Evolutionary conservation across 306 rosid species (phyloP).

Genomic region (Bauhinia variegata): DNA sequence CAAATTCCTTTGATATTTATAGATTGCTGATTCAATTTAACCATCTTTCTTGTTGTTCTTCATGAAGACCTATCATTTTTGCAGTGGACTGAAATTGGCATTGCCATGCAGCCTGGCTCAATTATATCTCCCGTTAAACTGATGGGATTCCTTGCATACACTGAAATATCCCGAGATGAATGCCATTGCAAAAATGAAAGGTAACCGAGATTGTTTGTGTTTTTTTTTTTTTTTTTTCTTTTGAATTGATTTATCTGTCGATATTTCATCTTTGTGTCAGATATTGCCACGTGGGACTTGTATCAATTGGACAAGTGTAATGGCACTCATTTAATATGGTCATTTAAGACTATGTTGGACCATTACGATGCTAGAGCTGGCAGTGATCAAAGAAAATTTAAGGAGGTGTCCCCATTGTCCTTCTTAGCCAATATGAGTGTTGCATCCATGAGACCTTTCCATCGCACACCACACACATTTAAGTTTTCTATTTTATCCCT

Average conservation of each 20-base stretch:
- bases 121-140: background rate
- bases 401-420: conserved; percentile 76
- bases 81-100: background rate
- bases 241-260: conserved; percentile 9
- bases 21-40: background rate
- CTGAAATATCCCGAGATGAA: background rate
- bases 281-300: conserved; percentile 44
- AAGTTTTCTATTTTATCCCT: conserved; percentile 39
- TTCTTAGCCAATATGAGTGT: conserved; percentile 42
- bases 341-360: conserved; percentile 75
- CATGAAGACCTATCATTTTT: background rate
- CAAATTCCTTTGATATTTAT: background rate
- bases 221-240: too few species aligned
- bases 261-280: conserved; percentile 24
- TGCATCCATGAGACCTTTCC: conserved; percentile 45
- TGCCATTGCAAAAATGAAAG: background rate
- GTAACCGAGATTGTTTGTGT: conserved; percentile 1
- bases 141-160: conserved; percentile 3
- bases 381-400: conserved; percentile 62
- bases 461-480: conserved; percentile 38
- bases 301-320: conserved; percentile 57
- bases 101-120: background rate
- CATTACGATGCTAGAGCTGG: conserved; percentile 74
- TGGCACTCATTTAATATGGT: conserved; percentile 52
- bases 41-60: conserved; percentile 8